Conservation (phyloP, 352 stramenopile species). For the Pythium diclinum region DNA sequence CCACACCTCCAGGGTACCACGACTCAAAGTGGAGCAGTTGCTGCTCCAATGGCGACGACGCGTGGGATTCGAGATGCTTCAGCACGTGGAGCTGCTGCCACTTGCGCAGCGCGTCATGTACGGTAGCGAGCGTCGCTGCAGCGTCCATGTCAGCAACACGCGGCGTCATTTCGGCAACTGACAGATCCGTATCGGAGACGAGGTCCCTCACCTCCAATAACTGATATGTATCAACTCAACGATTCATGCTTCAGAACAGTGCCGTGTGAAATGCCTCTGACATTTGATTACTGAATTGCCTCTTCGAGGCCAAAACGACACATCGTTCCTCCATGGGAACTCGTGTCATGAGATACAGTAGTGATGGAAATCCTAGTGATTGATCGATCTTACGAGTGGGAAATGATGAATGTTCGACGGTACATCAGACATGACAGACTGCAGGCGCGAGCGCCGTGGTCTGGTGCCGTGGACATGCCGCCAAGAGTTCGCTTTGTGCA, state of each 20-base stretch:
- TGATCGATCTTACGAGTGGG: too few relatives aligned
- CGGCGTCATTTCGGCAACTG: neutral
- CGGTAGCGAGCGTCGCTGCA: neutral
- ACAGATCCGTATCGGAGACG: neutral
- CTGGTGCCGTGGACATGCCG: constrained; percentile 7
- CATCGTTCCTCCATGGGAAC: too few relatives aligned
- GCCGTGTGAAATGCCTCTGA: neutral
- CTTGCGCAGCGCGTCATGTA: constrained; percentile 15
- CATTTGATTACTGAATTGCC: neutral
- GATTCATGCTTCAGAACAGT: neutral
- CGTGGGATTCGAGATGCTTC: constrained; percentile 20
- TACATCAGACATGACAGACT: constrained; percentile 7
- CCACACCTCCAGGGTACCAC: constrained; percentile 66
- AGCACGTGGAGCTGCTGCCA: constrained; percentile 53
- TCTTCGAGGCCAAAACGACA: too few relatives aligned
- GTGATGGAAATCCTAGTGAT: too few relatives aligned
- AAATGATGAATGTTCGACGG: constrained; percentile 9
- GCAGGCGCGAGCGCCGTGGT: constrained; percentile 1
- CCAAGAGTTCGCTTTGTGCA: constrained; percentile 49
- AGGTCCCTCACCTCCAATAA: neutral
- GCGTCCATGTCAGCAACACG: neutral
- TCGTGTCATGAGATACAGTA: too few relatives aligned
- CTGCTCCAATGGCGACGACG: constrained; percentile 26
- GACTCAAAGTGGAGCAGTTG: constrained; percentile 61
- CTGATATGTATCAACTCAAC: neutral